Evolutionary conservation across 257 asterid genomes (phyloP).

Genomic region (Penstemon davidsonii): DNA sequence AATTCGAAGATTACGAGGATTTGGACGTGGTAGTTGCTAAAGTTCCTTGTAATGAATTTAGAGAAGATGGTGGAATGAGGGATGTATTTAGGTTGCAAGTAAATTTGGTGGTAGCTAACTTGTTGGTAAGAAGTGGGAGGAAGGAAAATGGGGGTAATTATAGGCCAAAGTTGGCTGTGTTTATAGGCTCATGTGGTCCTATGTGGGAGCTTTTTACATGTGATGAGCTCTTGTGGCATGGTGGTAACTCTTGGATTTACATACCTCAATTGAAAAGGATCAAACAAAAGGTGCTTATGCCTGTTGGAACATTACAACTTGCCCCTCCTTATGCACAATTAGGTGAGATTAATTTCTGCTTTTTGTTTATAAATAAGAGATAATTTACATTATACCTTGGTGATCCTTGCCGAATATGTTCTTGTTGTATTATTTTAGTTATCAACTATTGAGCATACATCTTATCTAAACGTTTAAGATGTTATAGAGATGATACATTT

Average conservation of each 20-base stretch:
- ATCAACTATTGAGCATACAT: too few species aligned
- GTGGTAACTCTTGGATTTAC: constrained; percentile 46
- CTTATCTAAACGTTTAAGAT: too few species aligned
- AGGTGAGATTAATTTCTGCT: constrained; percentile 31
- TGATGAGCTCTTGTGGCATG: constrained; percentile 61
- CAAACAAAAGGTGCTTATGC: constrained; percentile 57
- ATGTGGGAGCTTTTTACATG: constrained; percentile 82
- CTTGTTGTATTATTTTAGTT: too few species aligned
- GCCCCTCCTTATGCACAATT: constrained; percentile 44
- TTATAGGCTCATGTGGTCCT: constrained; percentile 59
- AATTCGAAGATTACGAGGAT: constrained; percentile 35
- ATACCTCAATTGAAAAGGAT: constrained; percentile 48
- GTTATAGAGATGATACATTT: too few species aligned
- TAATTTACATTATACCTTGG: too few species aligned
- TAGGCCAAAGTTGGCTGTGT: constrained; percentile 44
- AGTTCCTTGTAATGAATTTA: too few species aligned
- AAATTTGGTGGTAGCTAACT: too few species aligned
- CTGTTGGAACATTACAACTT: constrained; percentile 69
- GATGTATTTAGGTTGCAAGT: too few species aligned
- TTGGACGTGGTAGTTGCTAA: constrained; percentile 64
- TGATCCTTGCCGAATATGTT: too few species aligned
- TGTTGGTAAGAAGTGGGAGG: constrained; percentile 55
- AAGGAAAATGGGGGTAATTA: constrained; percentile 13
- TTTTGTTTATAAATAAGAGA: too few species aligned
- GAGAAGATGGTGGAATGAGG: too few species aligned